Evolutionary conservation across 1,139 yeast species (phyloP).

Genomic region (Chernovozyma sophiae-reginae): DNA sequence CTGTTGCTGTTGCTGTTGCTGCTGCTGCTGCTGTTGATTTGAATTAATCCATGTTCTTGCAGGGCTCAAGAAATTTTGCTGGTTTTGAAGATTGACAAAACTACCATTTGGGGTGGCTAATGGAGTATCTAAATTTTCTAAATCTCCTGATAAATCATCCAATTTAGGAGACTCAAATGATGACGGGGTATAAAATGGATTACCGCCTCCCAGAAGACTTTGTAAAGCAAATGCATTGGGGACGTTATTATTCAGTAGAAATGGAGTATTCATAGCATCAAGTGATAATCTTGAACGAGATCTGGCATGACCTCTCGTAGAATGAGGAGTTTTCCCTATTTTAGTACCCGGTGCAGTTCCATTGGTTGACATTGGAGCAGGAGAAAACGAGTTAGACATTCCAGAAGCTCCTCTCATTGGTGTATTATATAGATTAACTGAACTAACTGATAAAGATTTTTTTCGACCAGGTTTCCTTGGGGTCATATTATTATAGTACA

Average conservation of each 20-base stretch:
- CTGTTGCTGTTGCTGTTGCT: conserved; percentile 4
- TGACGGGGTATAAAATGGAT: conserved; percentile 46
- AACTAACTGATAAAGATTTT: conserved; percentile 29
- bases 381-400: background rate
- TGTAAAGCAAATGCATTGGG: conserved; percentile 10
- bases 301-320: conserved; percentile 35
- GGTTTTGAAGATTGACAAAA: conserved; percentile 8
- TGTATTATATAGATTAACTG: conserved; percentile 25
- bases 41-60: conserved; percentile 5
- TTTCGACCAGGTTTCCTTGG: conserved; percentile 29
- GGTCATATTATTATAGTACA: conserved; percentile 18
- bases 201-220: conserved; percentile 13
- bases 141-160: conserved; percentile 20
- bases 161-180: conserved; percentile 39
- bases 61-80: conserved; percentile 5
- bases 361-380: conserved; percentile 34
- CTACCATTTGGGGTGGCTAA: conserved; percentile 24
- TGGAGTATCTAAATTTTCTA: conserved; percentile 32
- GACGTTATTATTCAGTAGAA: conserved; percentile 5
- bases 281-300: conserved; percentile 39
- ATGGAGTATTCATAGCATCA: conserved; percentile 25
- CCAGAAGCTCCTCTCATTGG: conserved; percentile 19
- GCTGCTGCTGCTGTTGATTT: conserved; percentile 4
- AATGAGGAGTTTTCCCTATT: conserved; percentile 29
- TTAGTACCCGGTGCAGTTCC: conserved; percentile 10